These are phyloP conservation scores for Termitomyces sp. DNA, from an alignment of 768 basidiomycete species.

Conservation along the genomic window DNA sequence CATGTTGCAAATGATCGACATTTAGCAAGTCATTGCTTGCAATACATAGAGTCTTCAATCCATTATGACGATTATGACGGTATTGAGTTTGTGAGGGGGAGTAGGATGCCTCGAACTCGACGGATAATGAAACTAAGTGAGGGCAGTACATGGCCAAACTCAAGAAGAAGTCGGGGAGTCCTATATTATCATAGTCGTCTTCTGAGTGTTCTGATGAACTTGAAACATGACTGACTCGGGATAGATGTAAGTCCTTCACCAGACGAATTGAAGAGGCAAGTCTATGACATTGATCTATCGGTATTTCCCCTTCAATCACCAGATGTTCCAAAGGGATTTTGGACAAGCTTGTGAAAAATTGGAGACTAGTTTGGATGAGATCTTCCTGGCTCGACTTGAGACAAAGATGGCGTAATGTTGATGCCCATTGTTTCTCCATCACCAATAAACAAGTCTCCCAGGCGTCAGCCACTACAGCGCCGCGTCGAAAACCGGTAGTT, in stretches of 20 bases:
- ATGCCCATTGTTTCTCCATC: background rate
- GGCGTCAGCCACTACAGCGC: background rate
- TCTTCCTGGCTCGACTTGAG: background rate
- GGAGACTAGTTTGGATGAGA: background rate
- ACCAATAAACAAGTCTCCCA: background rate
- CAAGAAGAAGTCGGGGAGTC: background rate
- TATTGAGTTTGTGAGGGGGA: background rate
- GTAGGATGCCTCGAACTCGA: background rate
- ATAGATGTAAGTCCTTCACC: background rate
- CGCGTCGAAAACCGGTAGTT: background rate
- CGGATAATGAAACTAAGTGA: background rate
- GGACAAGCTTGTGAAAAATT: background rate
- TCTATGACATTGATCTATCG: background rate
- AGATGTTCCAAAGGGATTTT: background rate
- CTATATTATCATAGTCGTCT: background rate
- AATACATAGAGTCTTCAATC: background rate
- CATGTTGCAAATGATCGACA: background rate
- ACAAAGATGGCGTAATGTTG: background rate
- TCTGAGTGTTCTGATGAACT: background rate
- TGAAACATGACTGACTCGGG: background rate
- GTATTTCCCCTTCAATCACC: background rate
- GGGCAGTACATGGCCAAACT: background rate
- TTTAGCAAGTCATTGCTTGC: background rate
- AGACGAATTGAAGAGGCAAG: background rate
- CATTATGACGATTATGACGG: background rate